Percentiles rank a stretch among this genome's conserved stretches.
These are phyloP conservation scores for Tremella fuciformis DNA, from an alignment of 768 basidiomycete genomes.

Conservation along the genomic window DNA sequence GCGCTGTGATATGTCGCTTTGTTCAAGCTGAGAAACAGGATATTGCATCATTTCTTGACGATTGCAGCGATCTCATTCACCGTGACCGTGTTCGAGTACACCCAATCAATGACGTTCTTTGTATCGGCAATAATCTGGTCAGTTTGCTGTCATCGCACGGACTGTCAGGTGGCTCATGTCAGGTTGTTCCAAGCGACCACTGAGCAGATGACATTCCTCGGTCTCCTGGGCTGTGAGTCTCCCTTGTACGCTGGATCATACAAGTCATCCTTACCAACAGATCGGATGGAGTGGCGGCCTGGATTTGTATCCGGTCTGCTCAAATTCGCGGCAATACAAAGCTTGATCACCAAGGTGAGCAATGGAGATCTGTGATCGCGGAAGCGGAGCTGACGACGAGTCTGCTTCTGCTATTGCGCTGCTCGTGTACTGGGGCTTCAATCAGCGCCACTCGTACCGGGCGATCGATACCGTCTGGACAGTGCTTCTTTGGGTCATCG, in stretches of 20 bases:
- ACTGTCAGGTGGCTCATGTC: background rate
- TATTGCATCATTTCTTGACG: constrained; percentile 36
- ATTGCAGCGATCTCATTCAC: constrained; percentile 33
- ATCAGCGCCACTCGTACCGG: constrained; percentile 23
- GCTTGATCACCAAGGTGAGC: constrained; percentile 34
- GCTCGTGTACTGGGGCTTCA: constrained; percentile 33
- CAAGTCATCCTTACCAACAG: constrained; percentile 12
- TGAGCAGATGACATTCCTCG: constrained; percentile 36
- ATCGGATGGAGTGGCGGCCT: constrained; percentile 30
- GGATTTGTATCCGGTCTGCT: constrained; percentile 16
- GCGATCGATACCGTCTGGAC: constrained; percentile 33
- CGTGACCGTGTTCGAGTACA: constrained; percentile 35
- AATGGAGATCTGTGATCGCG: background rate
- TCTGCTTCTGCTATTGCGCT: constrained; percentile 29
- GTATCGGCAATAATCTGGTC: constrained; percentile 32
- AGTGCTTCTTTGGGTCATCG: constrained; percentile 25
- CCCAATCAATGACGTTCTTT: constrained; percentile 21
- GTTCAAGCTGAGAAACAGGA: constrained; percentile 14
- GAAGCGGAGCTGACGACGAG: constrained; percentile 8
- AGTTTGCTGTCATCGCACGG: background rate
- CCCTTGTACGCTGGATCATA: too few relatives aligned
- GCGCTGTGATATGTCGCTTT: too few relatives aligned
- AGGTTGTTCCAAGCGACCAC: constrained; percentile 43
- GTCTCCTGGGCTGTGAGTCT: constrained; percentile 29
- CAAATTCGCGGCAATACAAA: constrained; percentile 30